Evolutionary conservation across 768 basidiomycete genomes (phyloP).

Genomic region (Gyrodon lividus): DNA sequence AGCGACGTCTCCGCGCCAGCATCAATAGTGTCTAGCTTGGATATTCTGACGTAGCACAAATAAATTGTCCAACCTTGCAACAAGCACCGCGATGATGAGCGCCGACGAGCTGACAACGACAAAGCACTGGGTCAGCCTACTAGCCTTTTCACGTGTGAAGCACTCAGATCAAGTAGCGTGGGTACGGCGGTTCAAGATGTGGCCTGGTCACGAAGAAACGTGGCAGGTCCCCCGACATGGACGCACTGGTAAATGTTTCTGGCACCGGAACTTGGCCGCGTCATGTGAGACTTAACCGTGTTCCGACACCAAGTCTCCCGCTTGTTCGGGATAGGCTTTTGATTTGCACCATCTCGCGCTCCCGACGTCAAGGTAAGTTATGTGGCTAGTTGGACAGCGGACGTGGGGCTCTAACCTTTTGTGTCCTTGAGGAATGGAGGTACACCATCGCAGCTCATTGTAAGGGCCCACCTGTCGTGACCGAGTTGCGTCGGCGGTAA

Average conservation of each 20-base stretch:
- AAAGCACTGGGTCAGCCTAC: neutral
- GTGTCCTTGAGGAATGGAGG: slow-evolving; percentile 20
- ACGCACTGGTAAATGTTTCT: neutral
- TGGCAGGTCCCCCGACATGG: slow-evolving; percentile 15
- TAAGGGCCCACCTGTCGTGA: slow-evolving; percentile 18
- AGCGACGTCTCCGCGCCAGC: neutral
- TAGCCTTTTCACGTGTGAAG: too few species aligned
- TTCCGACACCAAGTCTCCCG: slow-evolving; percentile 5
- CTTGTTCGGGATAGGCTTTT: slow-evolving; percentile 2
- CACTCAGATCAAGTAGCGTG: neutral
- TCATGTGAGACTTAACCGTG: neutral
- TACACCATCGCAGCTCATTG: neutral
- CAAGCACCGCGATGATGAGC: neutral
- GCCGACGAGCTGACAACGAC: neutral
- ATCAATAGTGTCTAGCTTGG: neutral
- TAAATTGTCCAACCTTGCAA: neutral
- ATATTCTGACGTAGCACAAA: neutral
- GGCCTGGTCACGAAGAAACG: slow-evolving; percentile 12
- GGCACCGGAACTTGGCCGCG: slow-evolving; percentile 11
- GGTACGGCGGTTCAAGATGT: neutral
- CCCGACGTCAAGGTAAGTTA: neutral
- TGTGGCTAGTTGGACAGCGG: neutral
- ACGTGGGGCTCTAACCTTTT: slow-evolving; percentile 2
- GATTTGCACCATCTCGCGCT: neutral
- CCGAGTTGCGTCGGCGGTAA: slow-evolving; percentile 10